Evolutionary conservation across 768 basidiomycete species (phyloP).

Genomic region (Leccinum subtestaceum): DNA sequence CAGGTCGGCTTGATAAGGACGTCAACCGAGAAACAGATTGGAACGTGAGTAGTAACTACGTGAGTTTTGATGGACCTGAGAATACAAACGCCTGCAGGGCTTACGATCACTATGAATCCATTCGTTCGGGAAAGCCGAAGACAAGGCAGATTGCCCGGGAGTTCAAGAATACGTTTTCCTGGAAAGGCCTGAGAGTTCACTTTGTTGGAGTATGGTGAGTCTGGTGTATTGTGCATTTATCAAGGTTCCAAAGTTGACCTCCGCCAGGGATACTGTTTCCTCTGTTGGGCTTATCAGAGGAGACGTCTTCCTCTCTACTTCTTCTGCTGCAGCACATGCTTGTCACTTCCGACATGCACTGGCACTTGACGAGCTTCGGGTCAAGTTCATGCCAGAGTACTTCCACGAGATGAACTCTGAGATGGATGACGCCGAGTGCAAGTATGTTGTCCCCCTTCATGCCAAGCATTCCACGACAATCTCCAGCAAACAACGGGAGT

Average conservation of each 20-base stretch:
- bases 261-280: slow-evolving; percentile 60
- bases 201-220: slow-evolving; percentile 54
- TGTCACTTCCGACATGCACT: slow-evolving; percentile 62
- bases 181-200: slow-evolving; percentile 41
- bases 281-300: slow-evolving; percentile 55
- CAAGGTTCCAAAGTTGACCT: background rate
- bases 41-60: slow-evolving; percentile 18
- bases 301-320: slow-evolving; percentile 52
- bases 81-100: slow-evolving; percentile 6
- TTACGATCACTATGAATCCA: slow-evolving; percentile 20
- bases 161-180: slow-evolving; percentile 48
- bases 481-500: background rate
- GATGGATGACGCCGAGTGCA: slow-evolving; percentile 13
- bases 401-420: slow-evolving; percentile 29
- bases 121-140: slow-evolving; percentile 19
- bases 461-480: background rate
- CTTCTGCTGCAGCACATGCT: slow-evolving; percentile 52
- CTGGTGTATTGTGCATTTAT: background rate
- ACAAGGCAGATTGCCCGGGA: slow-evolving; percentile 17
- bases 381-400: slow-evolving; percentile 54
- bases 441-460: slow-evolving; percentile 1
- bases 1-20: slow-evolving; percentile 28
- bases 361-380: slow-evolving; percentile 59
- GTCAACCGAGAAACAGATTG: slow-evolving; percentile 34
- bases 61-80: background rate